Percentiles rank a stretch among this genome's conserved stretches.
Conservation (phyloP, 139 green algal genomes). For the Diplosphaera chodatii region DNA sequence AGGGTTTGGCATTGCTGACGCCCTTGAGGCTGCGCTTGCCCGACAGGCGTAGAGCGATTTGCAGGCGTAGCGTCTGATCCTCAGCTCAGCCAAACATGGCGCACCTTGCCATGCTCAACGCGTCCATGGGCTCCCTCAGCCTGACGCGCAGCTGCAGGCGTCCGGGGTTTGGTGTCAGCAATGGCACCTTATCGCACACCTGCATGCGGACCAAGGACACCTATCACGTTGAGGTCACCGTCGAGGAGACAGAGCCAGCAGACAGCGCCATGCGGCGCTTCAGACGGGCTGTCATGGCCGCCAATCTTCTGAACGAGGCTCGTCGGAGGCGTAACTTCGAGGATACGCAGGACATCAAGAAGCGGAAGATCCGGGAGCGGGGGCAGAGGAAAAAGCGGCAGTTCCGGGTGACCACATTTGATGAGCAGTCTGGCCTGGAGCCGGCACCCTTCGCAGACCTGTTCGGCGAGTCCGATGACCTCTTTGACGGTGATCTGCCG, state of each 20-base stretch:
- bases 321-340: slow-evolving; percentile 44
- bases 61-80: no score
- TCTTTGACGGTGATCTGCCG: not conserved
- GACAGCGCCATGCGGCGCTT: slow-evolving; percentile 21
- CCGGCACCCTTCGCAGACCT: slow-evolving; percentile 37
- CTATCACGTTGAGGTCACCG: slow-evolving; percentile 8
- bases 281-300: slow-evolving; percentile 2
- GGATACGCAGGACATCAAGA: slow-evolving; percentile 40
- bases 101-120: not conserved
- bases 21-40: no score
- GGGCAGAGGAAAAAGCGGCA: slow-evolving; percentile 27
- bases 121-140: not conserved
- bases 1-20: no score
- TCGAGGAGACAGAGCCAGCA: slow-evolving; percentile 28
- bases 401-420: slow-evolving; percentile 13
- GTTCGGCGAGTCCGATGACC: slow-evolving; percentile 22
- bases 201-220: not conserved
- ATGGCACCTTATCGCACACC: slow-evolving; percentile 1
- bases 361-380: slow-evolving; percentile 37
- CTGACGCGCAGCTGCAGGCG: not conserved
- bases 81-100: not conserved
- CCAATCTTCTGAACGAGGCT: slow-evolving; percentile 12
- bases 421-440: slow-evolving; percentile 21
- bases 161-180: not conserved
- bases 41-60: no score